phyloP scores from a whole-genome alignment of 208 protist genomes.

The Leishmania amazonensis region DNA sequence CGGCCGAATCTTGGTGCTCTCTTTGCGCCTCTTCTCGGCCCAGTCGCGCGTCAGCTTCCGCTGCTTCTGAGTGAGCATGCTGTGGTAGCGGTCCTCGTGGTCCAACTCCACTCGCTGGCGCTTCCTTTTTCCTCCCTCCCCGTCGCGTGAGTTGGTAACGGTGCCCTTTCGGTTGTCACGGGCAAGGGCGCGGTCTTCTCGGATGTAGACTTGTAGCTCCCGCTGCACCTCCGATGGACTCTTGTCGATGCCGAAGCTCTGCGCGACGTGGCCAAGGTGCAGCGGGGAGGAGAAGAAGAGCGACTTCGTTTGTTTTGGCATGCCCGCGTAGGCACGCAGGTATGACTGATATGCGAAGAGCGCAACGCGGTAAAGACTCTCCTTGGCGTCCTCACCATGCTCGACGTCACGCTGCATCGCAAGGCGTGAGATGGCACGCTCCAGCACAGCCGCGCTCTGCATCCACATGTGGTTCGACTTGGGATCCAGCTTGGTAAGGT shows the following conservation, averaged over 20 bases:
- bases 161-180: constrained; percentile 63
- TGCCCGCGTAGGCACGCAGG: constrained; percentile 96
- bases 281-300: constrained; percentile 87
- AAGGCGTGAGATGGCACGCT: constrained; percentile 92
- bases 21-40: constrained; percentile 62
- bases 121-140: constrained; percentile 33
- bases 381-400: constrained; percentile 40
- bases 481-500: constrained; percentile 97
- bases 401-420: constrained; percentile 58
- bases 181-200: constrained; percentile 67
- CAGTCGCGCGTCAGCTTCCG: constrained; percentile 80
- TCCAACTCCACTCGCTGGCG: constrained; percentile 69
- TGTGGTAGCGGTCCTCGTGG: constrained; percentile 78
- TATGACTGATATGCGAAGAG: constrained; percentile 98
- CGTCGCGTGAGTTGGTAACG: constrained; percentile 19
- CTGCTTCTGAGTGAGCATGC: constrained; percentile 80
- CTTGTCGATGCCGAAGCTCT: constrained; percentile 91
- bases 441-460: constrained; percentile 88
- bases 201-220: constrained; percentile 59
- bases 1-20: constrained; percentile 58
- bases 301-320: constrained; percentile 48
- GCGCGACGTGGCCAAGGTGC: constrained; percentile 95
- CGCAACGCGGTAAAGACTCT: constrained; percentile 96
- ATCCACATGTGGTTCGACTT: constrained; percentile 95
- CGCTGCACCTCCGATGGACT: constrained; percentile 83